Evolutionary conservation across 2,329 filamentous ascomycete species (phyloP), one percentile per base, ranked within the genome.

Genomic region (Cucurbitaria berberidis): DNA sequence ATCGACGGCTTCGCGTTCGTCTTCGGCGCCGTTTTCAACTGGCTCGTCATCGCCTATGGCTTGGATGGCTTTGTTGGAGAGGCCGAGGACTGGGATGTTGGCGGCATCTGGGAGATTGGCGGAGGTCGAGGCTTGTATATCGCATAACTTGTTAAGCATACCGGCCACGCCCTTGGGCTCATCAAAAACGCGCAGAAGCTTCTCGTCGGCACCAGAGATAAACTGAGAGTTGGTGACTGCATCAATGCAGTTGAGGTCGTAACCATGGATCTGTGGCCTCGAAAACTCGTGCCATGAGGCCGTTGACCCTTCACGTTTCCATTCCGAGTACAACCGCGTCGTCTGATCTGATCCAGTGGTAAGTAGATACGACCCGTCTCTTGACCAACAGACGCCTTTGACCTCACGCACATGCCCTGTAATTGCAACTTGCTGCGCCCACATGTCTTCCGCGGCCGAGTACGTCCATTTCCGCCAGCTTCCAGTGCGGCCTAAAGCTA

Each of bases 181-280:
- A 68, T 89, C 88, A 75, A 99, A 99, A 1, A 99, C 93, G 21
- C 95, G 89, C 73, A 99, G 85, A n/a, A 99, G 85, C 77, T 99
- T 99, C 79, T 99, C 95, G 62, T 99, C 95, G 3, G 95, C 95
- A 6, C 95, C 95, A 2, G 93, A 96, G 19, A 98, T 89, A 70
- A 99, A 99, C 63, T 88, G 89, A 7, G 85, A 82, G 7, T 84
- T 76, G 7, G 86, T 87, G 5, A 97, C 80, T 0, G 87, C 84
- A 68, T 92, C 89, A 59, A 98, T 87, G 74, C 95, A 98, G 79
- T 98, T 99, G 48, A 99, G 83, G 73, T 99, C 93, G 74, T 99
- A 99, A 32, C 95, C 95, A 73, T 99, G 95, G 60, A 99, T 99
- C 73, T 99, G 95, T 3, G 95, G 95, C 44, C 95, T 83, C 1